Conservation (phyloP, 495 filamentous ascomycete genomes). For the Penicillium egyptiacum region DNA sequence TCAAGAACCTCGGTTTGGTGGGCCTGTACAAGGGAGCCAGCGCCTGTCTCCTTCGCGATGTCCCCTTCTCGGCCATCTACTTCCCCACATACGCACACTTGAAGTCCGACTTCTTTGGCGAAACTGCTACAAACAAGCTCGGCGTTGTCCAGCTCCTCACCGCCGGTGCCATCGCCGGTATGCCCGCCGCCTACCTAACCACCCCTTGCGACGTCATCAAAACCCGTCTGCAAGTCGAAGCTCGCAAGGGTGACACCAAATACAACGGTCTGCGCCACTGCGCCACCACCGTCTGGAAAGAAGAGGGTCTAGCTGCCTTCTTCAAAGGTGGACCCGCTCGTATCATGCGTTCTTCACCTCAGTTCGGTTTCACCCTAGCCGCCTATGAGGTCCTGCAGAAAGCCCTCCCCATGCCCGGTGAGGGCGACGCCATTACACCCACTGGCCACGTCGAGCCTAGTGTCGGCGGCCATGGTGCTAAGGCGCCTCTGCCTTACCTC, state of each 20-base stretch:
- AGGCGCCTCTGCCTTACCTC: constrained; percentile 73
- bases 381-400: constrained; percentile 91
- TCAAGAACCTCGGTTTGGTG: constrained; percentile 89
- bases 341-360: constrained; percentile 89
- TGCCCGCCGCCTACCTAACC: constrained; percentile 97
- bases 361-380: constrained; percentile 96
- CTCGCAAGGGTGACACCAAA: constrained; percentile 84
- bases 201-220: constrained; percentile 99
- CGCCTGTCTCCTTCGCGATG: constrained; percentile 91
- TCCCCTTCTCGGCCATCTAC: constrained; percentile 98
- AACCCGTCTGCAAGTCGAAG: constrained; percentile 95
- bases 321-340: constrained; percentile 98
- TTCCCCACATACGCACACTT: constrained; percentile 96
- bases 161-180: constrained; percentile 94
- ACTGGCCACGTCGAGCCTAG: constrained; percentile 53
- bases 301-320: constrained; percentile 94
- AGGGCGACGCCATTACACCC: constrained; percentile 47
- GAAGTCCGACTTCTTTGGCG: constrained; percentile 91
- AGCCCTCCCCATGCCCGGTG: constrained; percentile 75
- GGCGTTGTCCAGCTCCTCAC: constrained; percentile 90
- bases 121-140: constrained; percentile 83
- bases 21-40: constrained; percentile 97
- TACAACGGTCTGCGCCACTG: constrained; percentile 89
- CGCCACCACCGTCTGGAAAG: constrained; percentile 75
- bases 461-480: constrained; percentile 57